A percentile compares a stretch with the other conserved stretches of the same genome.
These are phyloP conservation scores for Trichophyton mentagrophytes DNA, from an alignment of 2,329 filamentous ascomycete genomes.

Conservation along the genomic window DNA sequence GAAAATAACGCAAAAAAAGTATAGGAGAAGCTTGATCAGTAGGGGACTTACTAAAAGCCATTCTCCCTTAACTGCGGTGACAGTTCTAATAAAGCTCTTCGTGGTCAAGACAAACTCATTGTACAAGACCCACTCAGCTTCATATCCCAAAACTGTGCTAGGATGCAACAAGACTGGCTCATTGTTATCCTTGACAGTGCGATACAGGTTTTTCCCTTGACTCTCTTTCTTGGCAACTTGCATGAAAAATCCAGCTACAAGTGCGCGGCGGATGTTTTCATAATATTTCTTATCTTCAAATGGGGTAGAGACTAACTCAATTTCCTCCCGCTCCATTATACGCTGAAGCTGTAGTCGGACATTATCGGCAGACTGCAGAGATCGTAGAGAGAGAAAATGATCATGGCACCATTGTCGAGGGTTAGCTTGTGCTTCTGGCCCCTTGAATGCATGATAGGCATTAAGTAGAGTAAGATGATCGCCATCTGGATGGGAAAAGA, in stretches of 20 bases:
- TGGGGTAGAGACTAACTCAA: slow-evolving; percentile 76
- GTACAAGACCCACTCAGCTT: slow-evolving; percentile 94
- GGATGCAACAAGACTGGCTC: slow-evolving; percentile 89
- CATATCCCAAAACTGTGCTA: slow-evolving; percentile 73
- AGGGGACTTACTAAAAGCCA: slow-evolving; percentile 68
- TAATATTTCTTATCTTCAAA: slow-evolving; percentile 98
- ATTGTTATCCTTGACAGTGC: slow-evolving; percentile 82
- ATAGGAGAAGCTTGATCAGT: too few relatives aligned
- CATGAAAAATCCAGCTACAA: slow-evolving; percentile 98
- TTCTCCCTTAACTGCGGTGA: slow-evolving; percentile 82
- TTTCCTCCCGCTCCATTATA: slow-evolving; percentile 86
- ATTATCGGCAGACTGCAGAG: slow-evolving; percentile 84
- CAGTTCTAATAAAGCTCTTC: slow-evolving; percentile 94
- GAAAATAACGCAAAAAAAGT: slow-evolving; percentile 6
- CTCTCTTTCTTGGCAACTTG: slow-evolving; percentile 91
- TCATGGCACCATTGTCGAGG: slow-evolving; percentile 91
- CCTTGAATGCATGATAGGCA: slow-evolving; percentile 95
- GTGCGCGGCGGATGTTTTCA: slow-evolving; percentile 83
- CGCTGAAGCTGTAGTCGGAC: slow-evolving; percentile 82
- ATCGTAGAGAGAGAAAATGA: slow-evolving; percentile 82
- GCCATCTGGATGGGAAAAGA: slow-evolving; percentile 84
- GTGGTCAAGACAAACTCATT: slow-evolving; percentile 97
- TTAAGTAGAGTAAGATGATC: slow-evolving; percentile 95
- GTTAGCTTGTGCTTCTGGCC: slow-evolving; percentile 54
- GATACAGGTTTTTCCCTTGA: slow-evolving; percentile 70